Evolutionary conservation across 148 eudicot species (phyloP).

Genomic region (Pharnaceum exiguum): DNA sequence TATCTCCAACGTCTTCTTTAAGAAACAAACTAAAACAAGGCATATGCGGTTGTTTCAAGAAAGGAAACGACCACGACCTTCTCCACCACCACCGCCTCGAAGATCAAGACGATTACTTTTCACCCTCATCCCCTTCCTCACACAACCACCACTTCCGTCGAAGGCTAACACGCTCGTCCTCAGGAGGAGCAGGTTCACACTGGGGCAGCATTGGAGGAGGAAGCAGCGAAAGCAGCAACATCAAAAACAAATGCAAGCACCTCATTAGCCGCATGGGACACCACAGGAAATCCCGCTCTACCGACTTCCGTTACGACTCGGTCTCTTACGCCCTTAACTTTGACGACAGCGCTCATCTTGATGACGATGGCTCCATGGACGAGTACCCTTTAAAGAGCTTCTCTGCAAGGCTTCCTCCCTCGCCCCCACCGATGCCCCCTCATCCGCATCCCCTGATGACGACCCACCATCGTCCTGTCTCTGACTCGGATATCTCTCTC

Average conservation of each 20-base stretch:
- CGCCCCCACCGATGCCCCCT: background rate
- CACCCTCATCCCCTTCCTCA: constrained; percentile 1
- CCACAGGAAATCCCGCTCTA: constrained; percentile 23
- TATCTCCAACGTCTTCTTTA: constrained; percentile 19
- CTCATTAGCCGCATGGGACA: constrained; percentile 37
- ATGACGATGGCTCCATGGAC: background rate
- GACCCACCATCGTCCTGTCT: no score
- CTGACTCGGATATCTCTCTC: no score
- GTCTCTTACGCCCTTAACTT: constrained; percentile 43
- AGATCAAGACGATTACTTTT: no score
- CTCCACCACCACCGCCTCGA: constrained; percentile 7
- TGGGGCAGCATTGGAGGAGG: constrained; percentile 8
- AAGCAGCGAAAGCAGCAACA: constrained; percentile 18
- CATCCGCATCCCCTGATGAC: no score
- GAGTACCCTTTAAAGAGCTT: constrained; percentile 28
- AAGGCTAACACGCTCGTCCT: constrained; percentile 2
- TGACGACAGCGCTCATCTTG: constrained; percentile 14
- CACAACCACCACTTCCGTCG: constrained; percentile 1
- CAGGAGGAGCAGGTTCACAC: constrained; percentile 20
- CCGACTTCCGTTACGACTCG: constrained; percentile 48
- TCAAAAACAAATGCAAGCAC: constrained; percentile 27
- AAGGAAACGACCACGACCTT: background rate
- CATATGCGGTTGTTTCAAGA: constrained; percentile 32
- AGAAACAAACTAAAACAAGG: constrained; percentile 28
- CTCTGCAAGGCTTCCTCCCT: constrained; percentile 28